Conservation (phyloP, 2,329 filamentous ascomycete genomes). For the Aspergillus sp. region DNA sequence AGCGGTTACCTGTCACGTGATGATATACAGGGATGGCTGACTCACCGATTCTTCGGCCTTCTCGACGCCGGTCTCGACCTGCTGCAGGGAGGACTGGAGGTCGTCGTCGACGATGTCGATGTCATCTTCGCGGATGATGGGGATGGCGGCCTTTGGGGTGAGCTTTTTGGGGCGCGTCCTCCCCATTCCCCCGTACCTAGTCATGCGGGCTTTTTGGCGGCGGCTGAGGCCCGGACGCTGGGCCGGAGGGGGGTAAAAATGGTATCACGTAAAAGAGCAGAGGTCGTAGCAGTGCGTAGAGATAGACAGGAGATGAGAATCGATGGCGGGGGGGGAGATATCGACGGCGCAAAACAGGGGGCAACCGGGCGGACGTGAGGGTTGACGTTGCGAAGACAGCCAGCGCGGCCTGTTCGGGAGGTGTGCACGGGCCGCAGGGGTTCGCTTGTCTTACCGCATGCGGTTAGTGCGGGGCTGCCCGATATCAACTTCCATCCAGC, state of each 20-base stretch:
- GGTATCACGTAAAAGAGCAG: conserved; percentile 53
- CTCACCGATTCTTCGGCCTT: conserved; percentile 94
- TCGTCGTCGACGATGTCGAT: conserved; percentile 84
- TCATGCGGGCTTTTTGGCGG: conserved; percentile 35
- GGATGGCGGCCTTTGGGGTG: conserved; percentile 78
- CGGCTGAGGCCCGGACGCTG: conserved; percentile 30
- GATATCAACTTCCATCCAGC: conserved; percentile 32
- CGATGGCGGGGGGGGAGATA: conserved; percentile 39
- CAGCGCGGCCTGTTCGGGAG: conserved; percentile 32
- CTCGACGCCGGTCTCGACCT: conserved; percentile 92
- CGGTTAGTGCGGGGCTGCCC: conserved; percentile 35
- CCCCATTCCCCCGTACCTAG: conserved; percentile 37
- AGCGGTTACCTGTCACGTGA: conserved; percentile 31
- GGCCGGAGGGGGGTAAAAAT: conserved; percentile 51
- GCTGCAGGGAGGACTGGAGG: conserved; percentile 68
- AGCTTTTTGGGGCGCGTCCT: conserved; percentile 58
- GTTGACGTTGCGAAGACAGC: conserved; percentile 38
- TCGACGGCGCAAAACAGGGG: conserved; percentile 22
- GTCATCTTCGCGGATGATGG: conserved; percentile 80
- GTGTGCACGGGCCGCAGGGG: conserved; percentile 35
- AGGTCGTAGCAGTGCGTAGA: conserved; percentile 45
- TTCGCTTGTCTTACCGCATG: conserved; percentile 31
- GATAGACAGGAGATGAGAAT: conserved; percentile 49
- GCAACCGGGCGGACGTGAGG: conserved; percentile 28
- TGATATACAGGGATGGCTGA: conserved; percentile 32